phyloP scores from a whole-genome alignment of 257 asterid genomes.

The Leonotis leonurus region DNA sequence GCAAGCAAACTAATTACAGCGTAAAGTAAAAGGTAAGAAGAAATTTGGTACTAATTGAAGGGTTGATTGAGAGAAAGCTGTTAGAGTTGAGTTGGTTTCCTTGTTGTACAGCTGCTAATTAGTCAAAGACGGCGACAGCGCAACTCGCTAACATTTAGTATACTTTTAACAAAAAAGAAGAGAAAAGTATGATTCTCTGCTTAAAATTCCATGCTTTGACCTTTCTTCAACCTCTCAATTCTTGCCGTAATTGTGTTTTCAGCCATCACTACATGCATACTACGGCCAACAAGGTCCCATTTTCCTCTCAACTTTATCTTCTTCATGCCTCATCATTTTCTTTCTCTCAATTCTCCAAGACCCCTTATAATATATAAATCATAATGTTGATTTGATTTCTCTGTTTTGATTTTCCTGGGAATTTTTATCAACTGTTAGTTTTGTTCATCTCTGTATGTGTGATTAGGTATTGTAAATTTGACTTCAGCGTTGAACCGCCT shows the following conservation, averaged over 20 bases:
- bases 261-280: neutral
- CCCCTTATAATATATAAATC: neutral
- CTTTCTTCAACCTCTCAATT: neutral
- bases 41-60: neutral
- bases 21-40: neutral
- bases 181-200: neutral
- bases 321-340: neutral
- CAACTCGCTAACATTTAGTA: too few relatives aligned
- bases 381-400: neutral
- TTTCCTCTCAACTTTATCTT: neutral
- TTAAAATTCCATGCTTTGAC: slow-evolving; percentile 3
- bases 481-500: neutral
- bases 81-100: neutral
- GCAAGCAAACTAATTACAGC: neutral
- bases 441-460: neutral
- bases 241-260: neutral
- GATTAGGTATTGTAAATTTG: neutral
- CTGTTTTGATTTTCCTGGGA: too few relatives aligned
- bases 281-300: too few relatives aligned
- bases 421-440: neutral
- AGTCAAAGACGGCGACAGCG: slow-evolving; percentile 24
- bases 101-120: slow-evolving; percentile 22
- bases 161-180: neutral
- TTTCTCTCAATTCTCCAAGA: neutral
- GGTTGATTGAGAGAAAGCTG: too few relatives aligned